These are phyloP conservation scores for Protomyces lactucae-debilis DNA, from an alignment of 1,139 yeast genomes.

Conservation along the genomic window DNA sequence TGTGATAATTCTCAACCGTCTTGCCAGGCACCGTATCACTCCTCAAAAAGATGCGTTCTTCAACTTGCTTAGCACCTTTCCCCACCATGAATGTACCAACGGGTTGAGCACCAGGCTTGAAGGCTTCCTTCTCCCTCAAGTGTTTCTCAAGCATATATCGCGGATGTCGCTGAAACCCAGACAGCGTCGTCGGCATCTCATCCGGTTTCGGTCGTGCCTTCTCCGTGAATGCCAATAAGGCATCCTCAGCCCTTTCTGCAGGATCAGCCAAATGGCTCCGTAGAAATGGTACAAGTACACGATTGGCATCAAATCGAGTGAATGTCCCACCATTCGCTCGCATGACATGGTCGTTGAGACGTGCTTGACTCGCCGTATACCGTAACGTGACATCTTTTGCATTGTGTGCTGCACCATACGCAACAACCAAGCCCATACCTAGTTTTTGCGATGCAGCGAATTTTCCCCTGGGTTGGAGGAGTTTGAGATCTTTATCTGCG, in stretches of 20 bases:
- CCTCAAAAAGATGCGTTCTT: conserved; percentile 56
- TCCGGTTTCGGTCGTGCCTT: conserved; percentile 47
- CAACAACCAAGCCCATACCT: conserved; percentile 42
- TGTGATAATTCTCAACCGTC: conserved; percentile 82
- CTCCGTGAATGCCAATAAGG: conserved; percentile 63
- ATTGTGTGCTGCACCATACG: conserved; percentile 61
- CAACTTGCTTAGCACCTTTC: conserved; percentile 35
- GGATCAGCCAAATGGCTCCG: conserved; percentile 34
- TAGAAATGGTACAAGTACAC: not conserved
- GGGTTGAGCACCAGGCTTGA: conserved; percentile 59
- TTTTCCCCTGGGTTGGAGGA: conserved; percentile 12
- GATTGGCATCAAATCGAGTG: conserved; percentile 64
- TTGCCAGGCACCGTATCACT: conserved; percentile 57
- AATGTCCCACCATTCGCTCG: conserved; percentile 51
- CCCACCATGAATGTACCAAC: conserved; percentile 57
- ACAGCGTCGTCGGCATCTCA: conserved; percentile 78
- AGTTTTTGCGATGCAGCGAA: conserved; percentile 13
- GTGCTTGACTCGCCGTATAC: conserved; percentile 69
- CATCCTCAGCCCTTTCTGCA: conserved; percentile 63
- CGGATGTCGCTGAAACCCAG: conserved; percentile 85
- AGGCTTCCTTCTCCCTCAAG: conserved; percentile 62
- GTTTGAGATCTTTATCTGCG: conserved; percentile 9
- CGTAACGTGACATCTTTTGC: conserved; percentile 81
- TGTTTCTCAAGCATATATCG: conserved; percentile 65
- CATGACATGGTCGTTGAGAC: conserved; percentile 46